Base-by-base conservation (phyloP, 2,329 filamentous ascomycete species). In the Septoria petroselini region DNA sequence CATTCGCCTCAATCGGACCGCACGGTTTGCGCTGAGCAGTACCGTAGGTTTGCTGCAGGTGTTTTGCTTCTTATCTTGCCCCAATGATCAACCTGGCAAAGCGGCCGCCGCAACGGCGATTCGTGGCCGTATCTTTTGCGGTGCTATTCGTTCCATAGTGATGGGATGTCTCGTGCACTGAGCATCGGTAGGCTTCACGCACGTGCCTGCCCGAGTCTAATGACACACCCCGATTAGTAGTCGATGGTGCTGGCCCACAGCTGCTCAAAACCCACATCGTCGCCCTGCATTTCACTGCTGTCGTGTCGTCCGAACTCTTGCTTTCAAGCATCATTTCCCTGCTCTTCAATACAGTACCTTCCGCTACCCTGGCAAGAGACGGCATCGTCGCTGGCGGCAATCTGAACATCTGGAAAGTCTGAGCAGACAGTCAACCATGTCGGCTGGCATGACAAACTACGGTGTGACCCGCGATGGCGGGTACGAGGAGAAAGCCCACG, bases 401-500 rank as follows among this genome's bases (percentile, higher is more conserved):
- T n/a, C 18, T 23, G 4, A 18, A 39, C 35, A 18, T 12, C n/a
- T n/a, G 6, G 11, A 18, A 4, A 39, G 17, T 23, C 15, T 19
- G 4, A 19, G 11, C n/a, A 15, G 15, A 19, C 9, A n/a, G n/a
- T 23, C 25, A 9, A 50, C 25, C 44, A 57, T 55, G 53, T 40
- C 56, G 11, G 29, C 48, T 29, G 50, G 40, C 43, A 45, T 44
- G 42, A 53, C 54, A 21, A 39, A 48, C 3, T 54, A 59, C 29
- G 54, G 47, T 45, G 42, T 49, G 7, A 31, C 34, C 40, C 57
- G 52, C 42, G 47, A 57, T 21, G 29, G 37, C 30, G 54, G 49
- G 39, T 52, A 59, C 48, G 47, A 50, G 12, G 42, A 42, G 12
- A 35, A 50, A 21, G 31, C 33, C 21, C 23, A 18, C 9, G 25